Conservation (phyloP, 768 basidiomycete genomes). For the Amanita jacksonii region DNA sequence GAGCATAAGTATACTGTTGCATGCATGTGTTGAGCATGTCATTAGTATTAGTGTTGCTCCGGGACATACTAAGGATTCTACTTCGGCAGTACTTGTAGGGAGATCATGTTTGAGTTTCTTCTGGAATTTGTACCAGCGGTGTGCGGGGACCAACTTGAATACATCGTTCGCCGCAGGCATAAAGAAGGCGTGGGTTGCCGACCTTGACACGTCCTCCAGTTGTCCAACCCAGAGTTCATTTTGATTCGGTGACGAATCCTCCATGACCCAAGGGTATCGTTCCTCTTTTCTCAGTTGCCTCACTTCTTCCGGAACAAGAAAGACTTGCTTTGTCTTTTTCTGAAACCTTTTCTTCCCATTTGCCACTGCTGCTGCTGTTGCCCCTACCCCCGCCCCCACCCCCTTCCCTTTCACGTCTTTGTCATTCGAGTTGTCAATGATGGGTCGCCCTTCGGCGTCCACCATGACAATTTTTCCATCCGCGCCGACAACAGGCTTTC, state of each 20-base stretch:
- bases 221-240: conserved; percentile 74
- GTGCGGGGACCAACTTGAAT: conserved; percentile 82
- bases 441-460: conserved; percentile 67
- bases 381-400: no score
- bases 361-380: no score
- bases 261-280: conserved; percentile 87
- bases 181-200: conserved; percentile 71
- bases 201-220: conserved; percentile 68
- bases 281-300: conserved; percentile 79
- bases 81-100: conserved; percentile 54
- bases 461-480: conserved; percentile 79
- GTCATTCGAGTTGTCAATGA: conserved; percentile 27
- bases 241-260: conserved; percentile 53
- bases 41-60: conserved; percentile 14
- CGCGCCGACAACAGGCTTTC: conserved; percentile 70
- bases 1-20: conserved; percentile 41
- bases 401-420: conserved; percentile 35
- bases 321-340: conserved; percentile 80
- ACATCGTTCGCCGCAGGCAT: conserved; percentile 74
- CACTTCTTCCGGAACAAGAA: conserved; percentile 67
- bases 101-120: conserved; percentile 72
- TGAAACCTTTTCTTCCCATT: conserved; percentile 65
- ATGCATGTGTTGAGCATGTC: conserved; percentile 15
- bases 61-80: conserved; percentile 49
- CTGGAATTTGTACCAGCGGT: conserved; percentile 91